A percentile compares a stretch with the other conserved stretches of the same genome.
Conservation (phyloP, 306 rosid species). For the Oxytropis ochrocephala region DNA sequence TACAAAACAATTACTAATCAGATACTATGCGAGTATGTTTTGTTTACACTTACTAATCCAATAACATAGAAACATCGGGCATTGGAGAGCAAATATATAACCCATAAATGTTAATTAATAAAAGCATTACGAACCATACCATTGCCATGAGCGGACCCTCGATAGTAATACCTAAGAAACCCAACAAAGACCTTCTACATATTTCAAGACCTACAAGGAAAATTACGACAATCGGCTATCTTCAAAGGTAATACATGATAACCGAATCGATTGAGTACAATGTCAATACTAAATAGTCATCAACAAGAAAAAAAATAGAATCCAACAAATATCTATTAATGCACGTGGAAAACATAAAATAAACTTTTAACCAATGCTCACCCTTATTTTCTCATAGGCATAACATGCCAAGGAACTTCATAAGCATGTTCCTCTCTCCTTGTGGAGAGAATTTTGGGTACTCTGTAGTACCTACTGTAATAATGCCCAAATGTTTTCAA, state of each 20-base stretch:
- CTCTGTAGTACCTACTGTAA: not conserved
- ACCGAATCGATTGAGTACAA: not conserved
- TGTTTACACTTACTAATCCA: not conserved
- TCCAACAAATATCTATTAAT: conserved; percentile 2
- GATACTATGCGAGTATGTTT: no score
- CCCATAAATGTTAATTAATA: not conserved
- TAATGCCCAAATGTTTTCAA: not conserved
- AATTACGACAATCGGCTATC: conserved; percentile 14
- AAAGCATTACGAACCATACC: conserved; percentile 74
- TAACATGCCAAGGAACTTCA: conserved; percentile 3
- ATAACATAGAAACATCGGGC: not conserved
- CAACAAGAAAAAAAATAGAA: conserved; percentile 4
- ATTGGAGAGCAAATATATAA: conserved; percentile 8
- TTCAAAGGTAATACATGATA: conserved; percentile 12
- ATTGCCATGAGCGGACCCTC: conserved; percentile 97
- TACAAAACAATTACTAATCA: no score
- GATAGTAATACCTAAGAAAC: conserved; percentile 92
- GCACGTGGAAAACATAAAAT: not conserved
- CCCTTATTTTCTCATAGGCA: conserved; percentile 7
- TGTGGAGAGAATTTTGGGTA: not conserved
- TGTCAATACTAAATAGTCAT: not conserved
- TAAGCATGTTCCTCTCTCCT: not conserved
- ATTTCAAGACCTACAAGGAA: conserved; percentile 69
- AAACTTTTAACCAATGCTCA: not conserved
- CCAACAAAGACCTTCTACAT: conserved; percentile 98